Evolutionary conservation across 2,329 filamentous ascomycete species (phyloP).

Genomic region (Pseudogymnoascus sp.): DNA sequence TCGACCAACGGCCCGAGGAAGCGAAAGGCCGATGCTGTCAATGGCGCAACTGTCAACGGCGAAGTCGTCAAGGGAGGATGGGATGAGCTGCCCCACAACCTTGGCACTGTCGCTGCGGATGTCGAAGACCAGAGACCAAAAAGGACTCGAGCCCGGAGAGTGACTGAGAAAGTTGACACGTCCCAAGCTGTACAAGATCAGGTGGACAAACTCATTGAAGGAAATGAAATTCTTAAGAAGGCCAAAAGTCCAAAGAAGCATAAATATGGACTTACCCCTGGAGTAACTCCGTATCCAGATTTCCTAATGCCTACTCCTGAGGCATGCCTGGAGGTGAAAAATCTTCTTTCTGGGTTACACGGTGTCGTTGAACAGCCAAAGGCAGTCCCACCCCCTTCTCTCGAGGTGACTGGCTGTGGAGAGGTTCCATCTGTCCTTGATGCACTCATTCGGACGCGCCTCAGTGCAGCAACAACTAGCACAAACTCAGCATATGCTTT

Average conservation of each 20-base stretch:
- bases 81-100: conserved; percentile 49
- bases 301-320: conserved; percentile 57
- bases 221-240: conserved; percentile 10
- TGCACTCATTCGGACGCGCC: conserved; percentile 44
- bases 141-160: conserved; percentile 1
- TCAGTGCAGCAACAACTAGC: conserved; percentile 46
- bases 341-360: conserved; percentile 58
- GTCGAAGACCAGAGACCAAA: not conserved
- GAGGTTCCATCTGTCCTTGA: conserved; percentile 50
- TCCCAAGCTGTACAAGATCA: conserved; percentile 14
- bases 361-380: conserved; percentile 57
- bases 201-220: conserved; percentile 13
- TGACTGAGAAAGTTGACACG: conserved; percentile 7
- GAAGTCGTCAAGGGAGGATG: conserved; percentile 21
- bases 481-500: conserved; percentile 57
- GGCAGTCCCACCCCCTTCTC: conserved; percentile 61
- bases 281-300: conserved; percentile 60
- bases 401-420: conserved; percentile 61
- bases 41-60: not conserved
- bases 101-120: conserved; percentile 34
- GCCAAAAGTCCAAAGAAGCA: conserved; percentile 28
- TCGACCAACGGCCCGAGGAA: not conserved
- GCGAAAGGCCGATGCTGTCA: not conserved
- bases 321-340: conserved; percentile 63
- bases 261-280: conserved; percentile 47